Evolutionary conservation across 1,284 basidiomycete genomes (phyloP).

Genomic region (Cryptococcus sp.): DNA sequence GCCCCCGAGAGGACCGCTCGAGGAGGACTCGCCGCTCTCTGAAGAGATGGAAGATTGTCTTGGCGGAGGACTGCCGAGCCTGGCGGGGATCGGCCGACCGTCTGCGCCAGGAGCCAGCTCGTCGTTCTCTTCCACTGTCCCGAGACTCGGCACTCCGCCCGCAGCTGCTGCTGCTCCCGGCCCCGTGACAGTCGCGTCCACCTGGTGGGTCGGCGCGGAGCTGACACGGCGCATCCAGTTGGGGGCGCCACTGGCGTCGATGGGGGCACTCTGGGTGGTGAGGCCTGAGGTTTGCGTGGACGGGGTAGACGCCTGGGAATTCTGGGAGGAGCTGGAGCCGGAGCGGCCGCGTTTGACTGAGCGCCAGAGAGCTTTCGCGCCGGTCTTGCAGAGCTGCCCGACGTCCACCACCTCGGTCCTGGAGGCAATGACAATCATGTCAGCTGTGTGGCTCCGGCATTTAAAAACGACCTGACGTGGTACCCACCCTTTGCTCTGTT

Average conservation of each 20-base stretch:
- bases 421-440: background rate
- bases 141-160: background rate
- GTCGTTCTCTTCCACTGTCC: slow-evolving; percentile 8
- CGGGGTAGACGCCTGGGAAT: slow-evolving; percentile 7
- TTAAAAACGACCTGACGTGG: background rate
- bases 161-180: background rate
- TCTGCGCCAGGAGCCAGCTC: background rate
- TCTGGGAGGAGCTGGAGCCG: slow-evolving; percentile 4
- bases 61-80: too few species aligned
- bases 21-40: too few species aligned
- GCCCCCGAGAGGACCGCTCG: too few species aligned
- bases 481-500: slow-evolving; percentile 31
- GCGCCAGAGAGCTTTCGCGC: slow-evolving; percentile 43
- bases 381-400: slow-evolving; percentile 35
- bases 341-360: slow-evolving; percentile 28
- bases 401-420: slow-evolving; percentile 38
- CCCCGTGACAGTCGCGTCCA: background rate
- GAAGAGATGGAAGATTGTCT: too few species aligned
- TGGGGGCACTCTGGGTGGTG: too few species aligned
- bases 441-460: background rate
- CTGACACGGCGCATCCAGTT: background rate
- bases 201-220: background rate
- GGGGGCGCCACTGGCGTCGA: background rate
- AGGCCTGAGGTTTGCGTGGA: background rate
- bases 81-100: background rate